Conservation (phyloP, 805 yeast species). For the Hyphopichia homilentoma region DNA sequence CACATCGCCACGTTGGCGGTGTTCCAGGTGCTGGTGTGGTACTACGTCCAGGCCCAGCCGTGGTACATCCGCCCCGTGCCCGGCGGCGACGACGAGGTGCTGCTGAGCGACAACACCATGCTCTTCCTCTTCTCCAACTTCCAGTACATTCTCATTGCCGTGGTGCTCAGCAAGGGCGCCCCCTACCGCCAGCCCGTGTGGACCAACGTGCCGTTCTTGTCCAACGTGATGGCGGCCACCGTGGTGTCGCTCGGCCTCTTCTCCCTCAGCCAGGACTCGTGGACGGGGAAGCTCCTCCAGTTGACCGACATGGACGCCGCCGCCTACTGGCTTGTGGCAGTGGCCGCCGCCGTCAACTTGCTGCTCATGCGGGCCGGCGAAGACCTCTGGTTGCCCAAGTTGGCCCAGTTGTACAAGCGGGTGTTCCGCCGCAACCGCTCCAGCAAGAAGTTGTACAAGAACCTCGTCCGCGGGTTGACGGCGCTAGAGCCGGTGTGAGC, state of each 20-base stretch:
- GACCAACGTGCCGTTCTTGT: constrained; percentile 67
- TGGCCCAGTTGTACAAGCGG: constrained; percentile 40
- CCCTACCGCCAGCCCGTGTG: constrained; percentile 82
- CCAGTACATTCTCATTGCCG: constrained; percentile 83
- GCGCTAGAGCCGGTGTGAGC: constrained; percentile 13
- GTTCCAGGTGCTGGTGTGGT: constrained; percentile 73
- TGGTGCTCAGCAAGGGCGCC: constrained; percentile 85
- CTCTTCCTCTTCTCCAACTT: constrained; percentile 77
- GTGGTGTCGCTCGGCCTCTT: constrained; percentile 53
- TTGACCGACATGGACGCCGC: constrained; percentile 53
- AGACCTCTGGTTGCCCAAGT: constrained; percentile 33
- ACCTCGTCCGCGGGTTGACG: constrained; percentile 13
- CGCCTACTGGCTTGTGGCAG: constrained; percentile 51
- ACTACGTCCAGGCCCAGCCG: constrained; percentile 45
- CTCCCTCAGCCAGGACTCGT: constrained; percentile 46
- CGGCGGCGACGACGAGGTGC: constrained; percentile 74
- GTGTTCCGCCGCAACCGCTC: constrained; percentile 19
- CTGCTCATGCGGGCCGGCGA: constrained; percentile 44
- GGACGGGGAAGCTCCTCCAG: constrained; percentile 70
- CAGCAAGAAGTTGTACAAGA: constrained; percentile 42
- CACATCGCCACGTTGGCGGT: constrained; percentile 60
- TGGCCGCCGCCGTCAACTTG: constrained; percentile 48
- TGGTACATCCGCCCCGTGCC: constrained; percentile 85
- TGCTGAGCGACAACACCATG: constrained; percentile 86
- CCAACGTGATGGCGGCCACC: constrained; percentile 52